Evolutionary conservation across 768 basidiomycete species (phyloP).

Genomic region (Infundibulicybe gibba): DNA sequence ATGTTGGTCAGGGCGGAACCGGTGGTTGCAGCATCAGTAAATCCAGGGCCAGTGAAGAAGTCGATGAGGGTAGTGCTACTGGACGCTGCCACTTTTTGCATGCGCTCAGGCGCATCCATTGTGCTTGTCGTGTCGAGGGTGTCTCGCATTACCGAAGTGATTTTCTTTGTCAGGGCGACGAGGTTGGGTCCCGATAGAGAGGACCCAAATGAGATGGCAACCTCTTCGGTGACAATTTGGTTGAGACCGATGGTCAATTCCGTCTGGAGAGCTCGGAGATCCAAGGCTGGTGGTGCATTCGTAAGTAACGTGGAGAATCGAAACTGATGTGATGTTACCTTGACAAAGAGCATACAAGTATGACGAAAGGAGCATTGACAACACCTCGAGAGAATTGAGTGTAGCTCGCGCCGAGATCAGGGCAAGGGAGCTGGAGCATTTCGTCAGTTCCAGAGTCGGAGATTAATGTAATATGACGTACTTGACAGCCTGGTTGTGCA

Average conservation of each 20-base stretch:
- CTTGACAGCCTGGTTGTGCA: slow-evolving; percentile 87
- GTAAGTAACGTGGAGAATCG: slow-evolving; percentile 4
- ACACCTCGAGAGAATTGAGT: slow-evolving; percentile 71
- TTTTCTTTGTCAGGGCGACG: slow-evolving; percentile 22
- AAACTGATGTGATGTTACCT: slow-evolving; percentile 23
- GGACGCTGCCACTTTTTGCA: slow-evolving; percentile 59
- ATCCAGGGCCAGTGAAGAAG: slow-evolving; percentile 39
- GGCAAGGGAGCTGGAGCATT: slow-evolving; percentile 62
- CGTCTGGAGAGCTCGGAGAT: slow-evolving; percentile 68
- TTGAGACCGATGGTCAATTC: slow-evolving; percentile 51
- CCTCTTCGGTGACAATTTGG: slow-evolving; percentile 45
- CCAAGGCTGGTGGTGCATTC: slow-evolving; percentile 47
- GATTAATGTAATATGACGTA: slow-evolving; percentile 24
- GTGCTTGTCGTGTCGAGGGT: slow-evolving; percentile 62
- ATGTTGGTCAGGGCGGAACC: slow-evolving; percentile 27
- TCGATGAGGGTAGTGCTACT: slow-evolving; percentile 46
- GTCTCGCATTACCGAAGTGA: slow-evolving; percentile 40
- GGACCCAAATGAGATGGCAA: slow-evolving; percentile 40
- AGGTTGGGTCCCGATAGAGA: slow-evolving; percentile 26
- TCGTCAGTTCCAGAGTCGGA: neutral
- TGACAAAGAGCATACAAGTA: slow-evolving; percentile 76
- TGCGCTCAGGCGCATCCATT: slow-evolving; percentile 69
- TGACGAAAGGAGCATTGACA: slow-evolving; percentile 69
- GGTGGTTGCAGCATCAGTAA: slow-evolving; percentile 15
- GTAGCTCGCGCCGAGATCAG: slow-evolving; percentile 82